Conservation (phyloP, 495 filamentous ascomycete genomes). For the Penicillium daleae region DNA sequence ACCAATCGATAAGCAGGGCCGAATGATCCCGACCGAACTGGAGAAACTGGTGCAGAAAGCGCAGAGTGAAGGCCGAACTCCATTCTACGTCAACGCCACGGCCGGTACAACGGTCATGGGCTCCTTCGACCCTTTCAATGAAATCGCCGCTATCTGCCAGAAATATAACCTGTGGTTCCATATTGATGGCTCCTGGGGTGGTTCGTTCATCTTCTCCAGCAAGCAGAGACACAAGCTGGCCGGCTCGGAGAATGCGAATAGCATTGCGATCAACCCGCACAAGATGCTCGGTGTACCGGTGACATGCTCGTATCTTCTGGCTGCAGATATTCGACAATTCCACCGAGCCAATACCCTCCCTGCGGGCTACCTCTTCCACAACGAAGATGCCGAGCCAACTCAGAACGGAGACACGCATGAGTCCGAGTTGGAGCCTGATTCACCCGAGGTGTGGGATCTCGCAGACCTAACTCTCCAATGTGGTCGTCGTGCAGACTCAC, state of each 20-base stretch:
- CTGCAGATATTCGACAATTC: conserved; percentile 72
- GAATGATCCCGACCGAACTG: conserved; percentile 70
- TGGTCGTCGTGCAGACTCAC: conserved; percentile 78
- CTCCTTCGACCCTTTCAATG: conserved; percentile 80
- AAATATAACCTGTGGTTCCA: conserved; percentile 83
- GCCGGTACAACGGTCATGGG: conserved; percentile 94
- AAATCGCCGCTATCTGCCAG: conserved; percentile 72
- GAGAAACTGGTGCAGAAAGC: conserved; percentile 61
- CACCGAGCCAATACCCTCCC: conserved; percentile 82
- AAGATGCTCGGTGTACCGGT: conserved; percentile 94
- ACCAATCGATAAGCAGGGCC: conserved; percentile 69
- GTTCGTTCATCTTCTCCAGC: conserved; percentile 76
- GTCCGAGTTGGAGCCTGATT: conserved; percentile 38
- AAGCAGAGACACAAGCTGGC: conserved; percentile 63
- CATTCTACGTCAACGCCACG: conserved; percentile 94
- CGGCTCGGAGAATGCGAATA: conserved; percentile 75
- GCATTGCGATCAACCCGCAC: conserved; percentile 86
- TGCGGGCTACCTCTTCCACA: conserved; percentile 87
- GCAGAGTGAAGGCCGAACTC: conserved; percentile 67
- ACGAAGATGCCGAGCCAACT: conserved; percentile 35
- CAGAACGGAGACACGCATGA: conserved; percentile 21
- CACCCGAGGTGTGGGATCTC: conserved; percentile 80
- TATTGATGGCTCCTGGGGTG: conserved; percentile 90
- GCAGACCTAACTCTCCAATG: conserved; percentile 93
- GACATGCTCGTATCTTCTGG: conserved; percentile 89